Evolutionary conservation across 2,329 filamentous ascomycete species (phyloP), one percentile per base, ranked within the genome.

Genomic region (Aspergillus fumigatiaffinis): DNA sequence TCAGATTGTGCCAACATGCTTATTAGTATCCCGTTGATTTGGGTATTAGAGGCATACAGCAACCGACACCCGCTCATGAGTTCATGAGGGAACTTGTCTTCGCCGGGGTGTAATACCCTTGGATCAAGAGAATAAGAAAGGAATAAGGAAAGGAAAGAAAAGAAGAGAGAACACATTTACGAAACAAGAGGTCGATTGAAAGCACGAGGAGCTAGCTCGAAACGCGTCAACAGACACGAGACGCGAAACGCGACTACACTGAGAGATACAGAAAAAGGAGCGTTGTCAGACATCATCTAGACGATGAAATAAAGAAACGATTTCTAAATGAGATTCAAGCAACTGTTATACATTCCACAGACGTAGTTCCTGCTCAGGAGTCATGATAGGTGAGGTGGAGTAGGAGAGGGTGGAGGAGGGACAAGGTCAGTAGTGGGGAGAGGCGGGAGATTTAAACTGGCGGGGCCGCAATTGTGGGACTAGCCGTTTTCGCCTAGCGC

Each of bases 21-120:
- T 25, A 46, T 53, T 51, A 52, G 49, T 17, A 46, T 50, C 52
- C 52, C 21, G n/a, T 54, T 54, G 29, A 29, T 63, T 52, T 63
- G 32, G 61, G 61, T 63, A 63, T 58, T 44, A 61, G 57, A 63
- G 59, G 59, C 53, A 61, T 28, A 61, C 59, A 63, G 59, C 61
- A 53, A 46, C 47, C 59, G 61, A 62, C 57, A 54, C 56, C 57
- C 57, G 48, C 51, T 42, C 55, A 52, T 28, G 25, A 14, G 41
- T 42, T 58, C 29, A 47, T 49, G 52, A 41, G 51, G 53, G 32
- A 51, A 25, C 49, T 56, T 60, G 59, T 60, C 61, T 55, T 55
- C 28, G 57, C 61, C 59, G 59, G 54, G 55, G 60, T 57, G 42
- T 53, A 55, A 57, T 58, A 63, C 60, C 60, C 55, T 47, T 26